Base-by-base conservation (phyloP, 2,329 filamentous ascomycete genomes). In the Fusarium sp. region DNA sequence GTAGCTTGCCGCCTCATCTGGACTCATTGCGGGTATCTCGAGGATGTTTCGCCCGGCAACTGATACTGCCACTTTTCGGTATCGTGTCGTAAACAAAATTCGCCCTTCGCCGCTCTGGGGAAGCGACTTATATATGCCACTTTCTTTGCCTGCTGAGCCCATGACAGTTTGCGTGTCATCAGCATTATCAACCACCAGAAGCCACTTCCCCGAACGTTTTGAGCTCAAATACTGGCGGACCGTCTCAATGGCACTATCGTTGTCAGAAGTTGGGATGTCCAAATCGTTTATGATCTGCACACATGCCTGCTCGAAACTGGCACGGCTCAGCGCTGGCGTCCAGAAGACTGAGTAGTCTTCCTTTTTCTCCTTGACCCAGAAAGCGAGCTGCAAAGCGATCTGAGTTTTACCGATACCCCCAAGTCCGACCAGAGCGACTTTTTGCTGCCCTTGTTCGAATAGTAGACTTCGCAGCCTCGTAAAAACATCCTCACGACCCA, bases 1-100 rank as follows among this genome's bases (percentile, higher is more conserved):
- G 28, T 47, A 36, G 20, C 20, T n/a, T 21, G 15, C 40, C 3
- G 28, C 45, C 9, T 62, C 49, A 9, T 48, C 9, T 11, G 1
- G 20, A 20, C 28, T 42, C 53, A 65, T 58, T n/a, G 21, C 21
- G 1, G 21, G 32, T 9, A 65, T 24, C 4, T 24, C 28, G 4
- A 62, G 4, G 14, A 26, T 24, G 6, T 36, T 47, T 24, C 15
- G 30, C 45, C 45, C 9, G 8, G 28, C 45, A 36, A 15, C 45
- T 5, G 30, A 47, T 9, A 58, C 24, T 12, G 40, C 30, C 38
- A 21, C 12, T 44, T 6, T 56, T 59, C n/a, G 69, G 71, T 21
- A 72, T 10, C 77, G 72, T 9, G 76, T 79, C 9, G 78, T 81
- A 45, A 80, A 75, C 4, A 81, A 17, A 17, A 75, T 74, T 10